Evolutionary conservation across 257 asterid species (phyloP).

Genomic region (Dorcoceras hygrometricum): DNA sequence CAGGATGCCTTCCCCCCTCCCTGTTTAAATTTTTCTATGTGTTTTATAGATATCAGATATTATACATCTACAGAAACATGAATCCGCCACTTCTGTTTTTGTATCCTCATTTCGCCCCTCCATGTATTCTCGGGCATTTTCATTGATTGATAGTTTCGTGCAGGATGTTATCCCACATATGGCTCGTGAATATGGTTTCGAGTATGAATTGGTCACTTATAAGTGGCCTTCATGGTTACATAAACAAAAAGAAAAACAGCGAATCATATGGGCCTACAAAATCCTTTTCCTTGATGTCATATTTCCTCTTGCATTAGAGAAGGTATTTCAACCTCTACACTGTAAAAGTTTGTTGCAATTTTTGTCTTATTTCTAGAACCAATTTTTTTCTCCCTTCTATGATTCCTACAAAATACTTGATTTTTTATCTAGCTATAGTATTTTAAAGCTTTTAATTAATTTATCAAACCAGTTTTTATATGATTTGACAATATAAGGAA

Average conservation of each 20-base stretch:
- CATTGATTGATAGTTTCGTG: constrained; percentile 18
- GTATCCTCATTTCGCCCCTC: not conserved
- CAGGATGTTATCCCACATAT: constrained; percentile 95
- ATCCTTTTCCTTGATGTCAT: constrained; percentile 97
- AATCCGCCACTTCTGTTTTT: not conserved
- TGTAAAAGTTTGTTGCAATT: not conserved
- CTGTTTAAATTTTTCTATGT: not conserved
- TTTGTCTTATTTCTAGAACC: too few relatives aligned
- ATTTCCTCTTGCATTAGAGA: constrained; percentile 93
- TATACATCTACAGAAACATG: not conserved
- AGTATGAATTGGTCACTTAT: constrained; percentile 85
- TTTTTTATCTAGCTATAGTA: too few relatives aligned
- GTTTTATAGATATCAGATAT: too few relatives aligned
- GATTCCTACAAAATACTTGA: not conserved
- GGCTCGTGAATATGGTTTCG: constrained; percentile 93
- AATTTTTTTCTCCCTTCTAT: not conserved
- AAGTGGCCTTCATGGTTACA: constrained; percentile 99
- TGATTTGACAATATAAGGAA: not conserved
- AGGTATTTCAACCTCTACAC: constrained; percentile 40
- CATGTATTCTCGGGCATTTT: not conserved
- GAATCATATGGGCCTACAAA: constrained; percentile 96
- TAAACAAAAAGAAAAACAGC: constrained; percentile 94
- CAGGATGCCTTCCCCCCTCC: not conserved
- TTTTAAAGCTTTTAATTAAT: too few relatives aligned
- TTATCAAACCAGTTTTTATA: not conserved